phyloP scores from a whole-genome alignment of 805 yeast genomes.

The Metschnikowia corniflorae region DNA sequence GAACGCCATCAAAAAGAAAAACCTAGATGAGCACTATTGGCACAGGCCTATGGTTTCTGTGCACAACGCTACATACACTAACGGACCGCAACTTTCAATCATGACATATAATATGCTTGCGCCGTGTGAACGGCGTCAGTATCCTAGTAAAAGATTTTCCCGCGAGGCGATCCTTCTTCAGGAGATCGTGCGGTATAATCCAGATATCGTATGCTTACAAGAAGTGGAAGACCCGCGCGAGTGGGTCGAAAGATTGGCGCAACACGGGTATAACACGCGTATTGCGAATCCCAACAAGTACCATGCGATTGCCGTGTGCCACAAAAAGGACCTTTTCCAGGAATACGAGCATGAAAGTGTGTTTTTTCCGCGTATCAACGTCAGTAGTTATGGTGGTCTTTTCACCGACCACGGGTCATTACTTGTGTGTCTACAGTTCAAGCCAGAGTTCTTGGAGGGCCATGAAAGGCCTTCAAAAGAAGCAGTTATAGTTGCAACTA shows the following conservation, averaged over 20 bases:
- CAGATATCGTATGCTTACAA: slow-evolving; percentile 9
- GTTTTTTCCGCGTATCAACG: background rate
- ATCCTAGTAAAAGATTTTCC: background rate
- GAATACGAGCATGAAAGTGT: background rate
- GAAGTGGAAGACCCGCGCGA: slow-evolving; percentile 1
- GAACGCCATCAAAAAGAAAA: no score
- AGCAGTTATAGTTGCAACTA: slow-evolving; percentile 4
- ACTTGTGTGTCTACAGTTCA: slow-evolving; percentile 3
- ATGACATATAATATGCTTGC: slow-evolving; percentile 5
- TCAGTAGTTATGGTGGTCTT: background rate
- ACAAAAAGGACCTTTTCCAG: slow-evolving; percentile 3
- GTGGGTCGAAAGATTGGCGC: slow-evolving; percentile 1
- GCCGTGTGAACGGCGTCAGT: slow-evolving; percentile 1
- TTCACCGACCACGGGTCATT: slow-evolving; percentile 2
- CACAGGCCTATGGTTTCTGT: slow-evolving; percentile 6
- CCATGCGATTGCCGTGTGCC: slow-evolving; percentile 4
- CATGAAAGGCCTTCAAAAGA: slow-evolving; percentile 3
- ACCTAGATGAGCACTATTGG: slow-evolving; percentile 1
- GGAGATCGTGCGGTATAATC: slow-evolving; percentile 6
- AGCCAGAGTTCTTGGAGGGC: slow-evolving; percentile 1
- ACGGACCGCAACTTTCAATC: slow-evolving; percentile 7
- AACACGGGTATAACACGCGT: slow-evolving; percentile 1
- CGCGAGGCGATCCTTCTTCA: slow-evolving; percentile 3
- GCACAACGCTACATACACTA: background rate
- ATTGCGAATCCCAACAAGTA: slow-evolving; percentile 1